phyloP scores from a whole-genome alignment of 2,329 filamentous ascomycete genomes.

The Colletotrichum sp. region DNA sequence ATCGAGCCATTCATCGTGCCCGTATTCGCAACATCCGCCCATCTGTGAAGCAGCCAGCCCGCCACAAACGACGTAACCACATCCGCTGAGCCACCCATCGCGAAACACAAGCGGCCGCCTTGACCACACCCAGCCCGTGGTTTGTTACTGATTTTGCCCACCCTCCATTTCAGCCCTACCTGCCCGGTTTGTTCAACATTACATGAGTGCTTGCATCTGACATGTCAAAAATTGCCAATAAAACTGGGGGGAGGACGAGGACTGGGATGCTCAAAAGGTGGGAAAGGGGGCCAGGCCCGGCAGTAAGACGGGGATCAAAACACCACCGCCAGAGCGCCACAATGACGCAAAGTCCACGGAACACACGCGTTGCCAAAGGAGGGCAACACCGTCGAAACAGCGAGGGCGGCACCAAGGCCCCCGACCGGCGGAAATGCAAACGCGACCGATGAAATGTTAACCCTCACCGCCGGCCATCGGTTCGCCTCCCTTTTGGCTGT shows the following conservation, averaged over 20 bases:
- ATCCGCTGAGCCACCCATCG: neutral
- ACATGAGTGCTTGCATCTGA: neutral
- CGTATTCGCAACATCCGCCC: neutral
- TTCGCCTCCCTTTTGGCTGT: neutral
- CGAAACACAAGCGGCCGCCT: slow-evolving; percentile 3
- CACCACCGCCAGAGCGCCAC: neutral
- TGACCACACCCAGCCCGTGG: neutral
- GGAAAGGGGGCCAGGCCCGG: neutral
- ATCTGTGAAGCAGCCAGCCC: neutral
- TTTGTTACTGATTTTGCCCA: neutral
- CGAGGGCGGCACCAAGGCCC: neutral
- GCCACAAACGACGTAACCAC: neutral
- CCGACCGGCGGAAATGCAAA: neutral
- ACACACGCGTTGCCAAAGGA: neutral
- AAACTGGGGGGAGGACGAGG: neutral
- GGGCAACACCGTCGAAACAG: neutral
- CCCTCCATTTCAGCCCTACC: neutral
- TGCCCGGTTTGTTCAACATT: neutral
- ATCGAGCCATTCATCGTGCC: neutral
- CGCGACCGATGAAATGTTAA: neutral
- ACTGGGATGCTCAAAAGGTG: neutral
- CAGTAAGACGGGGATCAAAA: neutral
- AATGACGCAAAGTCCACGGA: slow-evolving; percentile 3
- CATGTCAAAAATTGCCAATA: neutral
- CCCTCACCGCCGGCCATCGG: neutral